phyloP scores from a whole-genome alignment of 768 basidiomycete genomes.

The Mycena vitilis region DNA sequence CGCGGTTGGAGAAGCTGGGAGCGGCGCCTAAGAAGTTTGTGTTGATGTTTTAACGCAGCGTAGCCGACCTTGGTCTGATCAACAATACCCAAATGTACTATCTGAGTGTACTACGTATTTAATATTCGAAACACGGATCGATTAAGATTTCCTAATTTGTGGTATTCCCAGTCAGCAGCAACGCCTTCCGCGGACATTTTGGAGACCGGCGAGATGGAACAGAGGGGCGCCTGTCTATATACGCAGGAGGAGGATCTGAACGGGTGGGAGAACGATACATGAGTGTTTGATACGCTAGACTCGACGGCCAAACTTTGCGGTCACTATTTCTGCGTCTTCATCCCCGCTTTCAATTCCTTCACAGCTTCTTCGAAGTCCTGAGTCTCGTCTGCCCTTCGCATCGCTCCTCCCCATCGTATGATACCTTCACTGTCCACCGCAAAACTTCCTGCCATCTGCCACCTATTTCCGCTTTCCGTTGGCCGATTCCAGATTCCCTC shows the following conservation, averaged over 20 bases:
- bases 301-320: too few relatives aligned
- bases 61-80: background rate
- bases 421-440: slow-evolving; percentile 18
- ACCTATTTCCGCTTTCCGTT: slow-evolving; percentile 24
- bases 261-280: too few relatives aligned
- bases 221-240: too few relatives aligned
- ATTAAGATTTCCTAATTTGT: too few relatives aligned
- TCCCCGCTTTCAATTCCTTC: background rate
- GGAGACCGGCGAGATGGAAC: too few relatives aligned
- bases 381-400: slow-evolving; percentile 18
- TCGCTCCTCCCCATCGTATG: slow-evolving; percentile 23
- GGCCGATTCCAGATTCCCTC: slow-evolving; percentile 27
- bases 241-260: too few relatives aligned
- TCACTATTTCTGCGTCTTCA: background rate
- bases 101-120: too few relatives aligned
- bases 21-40: background rate
- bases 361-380: slow-evolving; percentile 25
- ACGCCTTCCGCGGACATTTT: too few relatives aligned
- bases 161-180: too few relatives aligned
- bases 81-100: too few relatives aligned
- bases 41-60: slow-evolving; percentile 16
- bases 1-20: background rate
- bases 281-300: too few relatives aligned
- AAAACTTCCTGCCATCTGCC: slow-evolving; percentile 29
- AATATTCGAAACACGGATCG: too few relatives aligned